A percentile compares a stretch with the other conserved stretches of the same genome.
Conservation (phyloP, 768 basidiomycete genomes). For the Antrodiella citrinella region DNA sequence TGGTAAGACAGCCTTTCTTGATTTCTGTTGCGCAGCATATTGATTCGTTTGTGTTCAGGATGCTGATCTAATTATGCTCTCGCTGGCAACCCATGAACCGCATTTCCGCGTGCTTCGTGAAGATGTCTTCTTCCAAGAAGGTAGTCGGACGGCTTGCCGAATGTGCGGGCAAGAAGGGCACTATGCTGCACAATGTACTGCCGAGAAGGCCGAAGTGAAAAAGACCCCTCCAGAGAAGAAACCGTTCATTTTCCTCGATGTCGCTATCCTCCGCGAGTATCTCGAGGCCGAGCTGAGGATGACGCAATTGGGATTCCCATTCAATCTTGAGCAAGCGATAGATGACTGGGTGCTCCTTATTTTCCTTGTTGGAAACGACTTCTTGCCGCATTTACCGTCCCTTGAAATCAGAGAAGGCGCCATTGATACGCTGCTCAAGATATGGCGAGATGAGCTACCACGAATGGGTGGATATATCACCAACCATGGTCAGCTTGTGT, state of each 20-base stretch:
- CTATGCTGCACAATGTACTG: slow-evolving; percentile 91
- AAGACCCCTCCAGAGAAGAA: slow-evolving; percentile 73
- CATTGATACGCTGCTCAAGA: slow-evolving; percentile 92
- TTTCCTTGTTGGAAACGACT: slow-evolving; percentile 99
- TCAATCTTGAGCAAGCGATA: slow-evolving; percentile 92
- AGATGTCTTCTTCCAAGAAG: slow-evolving; percentile 91
- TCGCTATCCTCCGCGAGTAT: slow-evolving; percentile 92
- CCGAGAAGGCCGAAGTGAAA: slow-evolving; percentile 58
- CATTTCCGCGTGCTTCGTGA: slow-evolving; percentile 95
- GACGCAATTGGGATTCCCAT: slow-evolving; percentile 68
- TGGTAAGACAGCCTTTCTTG: slow-evolving; percentile 43
- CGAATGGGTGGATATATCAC: slow-evolving; percentile 98
- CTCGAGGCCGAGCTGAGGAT: slow-evolving; percentile 93
- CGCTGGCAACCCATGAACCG: slow-evolving; percentile 97
- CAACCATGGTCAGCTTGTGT: slow-evolving; percentile 82
- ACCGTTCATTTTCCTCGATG: slow-evolving; percentile 99
- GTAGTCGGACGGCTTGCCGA: slow-evolving; percentile 68
- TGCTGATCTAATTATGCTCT: slow-evolving; percentile 98
- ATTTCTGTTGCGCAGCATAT: background rate
- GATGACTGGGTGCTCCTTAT: slow-evolving; percentile 99
- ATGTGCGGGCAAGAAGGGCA: slow-evolving; percentile 94
- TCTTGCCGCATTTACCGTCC: slow-evolving; percentile 95
- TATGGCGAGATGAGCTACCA: slow-evolving; percentile 90
- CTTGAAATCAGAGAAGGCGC: slow-evolving; percentile 99
- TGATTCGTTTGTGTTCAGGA: slow-evolving; percentile 50